phyloP scores from a whole-genome alignment of 108 stramenopile genomes.

The Cyclotella kingstonii region DNA sequence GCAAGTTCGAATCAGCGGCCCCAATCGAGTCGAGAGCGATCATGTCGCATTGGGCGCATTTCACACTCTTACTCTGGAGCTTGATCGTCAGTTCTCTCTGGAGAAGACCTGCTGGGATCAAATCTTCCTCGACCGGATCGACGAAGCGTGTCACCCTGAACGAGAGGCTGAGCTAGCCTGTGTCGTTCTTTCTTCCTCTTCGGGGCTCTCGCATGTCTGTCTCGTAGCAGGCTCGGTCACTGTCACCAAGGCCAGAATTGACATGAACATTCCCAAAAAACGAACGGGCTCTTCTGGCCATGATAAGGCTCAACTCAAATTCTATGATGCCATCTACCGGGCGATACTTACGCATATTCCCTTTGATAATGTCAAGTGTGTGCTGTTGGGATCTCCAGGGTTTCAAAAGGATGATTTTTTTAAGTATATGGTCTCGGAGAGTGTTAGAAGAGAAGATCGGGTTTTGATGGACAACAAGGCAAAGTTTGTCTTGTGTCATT shows the following conservation, averaged over 20 bases:
- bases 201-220: conserved; percentile 92
- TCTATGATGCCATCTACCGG: conserved; percentile 93
- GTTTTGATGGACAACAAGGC: conserved; percentile 83
- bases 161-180: conserved; percentile 93
- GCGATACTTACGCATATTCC: conserved; percentile 86
- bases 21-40: conserved; percentile 69
- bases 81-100: conserved; percentile 85
- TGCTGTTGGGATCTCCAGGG: conserved; percentile 90
- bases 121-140: conserved; percentile 86
- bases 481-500: conserved; percentile 92
- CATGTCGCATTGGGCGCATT: conserved; percentile 92
- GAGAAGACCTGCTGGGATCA: conserved; percentile 95
- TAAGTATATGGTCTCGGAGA: conserved; percentile 72
- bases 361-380: conserved; percentile 84
- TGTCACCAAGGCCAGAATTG: conserved; percentile 87
- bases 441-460: conserved; percentile 80
- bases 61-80: conserved; percentile 93
- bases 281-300: conserved; percentile 81
- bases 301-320: conserved; percentile 83
- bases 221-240: conserved; percentile 91
- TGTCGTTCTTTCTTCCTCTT: conserved; percentile 85
- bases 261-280: conserved; percentile 92
- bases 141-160: conserved; percentile 87
- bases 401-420: conserved; percentile 96
- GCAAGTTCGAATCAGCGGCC: conserved; percentile 84